Base-by-base conservation (phyloP, 2,329 filamentous ascomycete species). In the Drechslerella dactyloides region DNA sequence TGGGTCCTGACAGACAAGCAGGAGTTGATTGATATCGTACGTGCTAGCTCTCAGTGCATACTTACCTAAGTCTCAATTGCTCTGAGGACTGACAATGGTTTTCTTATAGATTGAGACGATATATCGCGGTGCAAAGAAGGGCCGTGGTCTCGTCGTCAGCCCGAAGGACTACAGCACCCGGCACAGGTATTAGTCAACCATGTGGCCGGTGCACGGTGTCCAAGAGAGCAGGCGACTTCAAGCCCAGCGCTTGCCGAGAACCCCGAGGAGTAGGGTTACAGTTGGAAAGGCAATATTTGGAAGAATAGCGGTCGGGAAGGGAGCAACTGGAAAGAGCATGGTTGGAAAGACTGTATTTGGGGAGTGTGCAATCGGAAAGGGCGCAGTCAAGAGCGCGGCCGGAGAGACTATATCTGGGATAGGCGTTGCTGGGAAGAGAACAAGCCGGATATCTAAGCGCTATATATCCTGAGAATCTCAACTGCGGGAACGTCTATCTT, bases 81-180 rank as follows among this genome's bases (percentile, higher is more conserved):
- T 24, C 19, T 40, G 33, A 51, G 19, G 52, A 19, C 58, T 74
- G 19, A 74, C 30, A 21, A 35, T 33, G 4, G 27, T 1, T 44
- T 35, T 40, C 21, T 30, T 13, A 19, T 57, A 75, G 74, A 88
- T 97, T 78, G 94, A 99, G 84, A 97, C 93, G 2, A 93, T 99
- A 73, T 99, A 97, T 80, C 88, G 93, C 69, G 94, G 94, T n/a
- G 94, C 94, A 33, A 97, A 96, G 85, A 99, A 99, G 83, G 94
- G 96, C 0, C 85, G 93, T 59, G 94, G 96, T 89, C 82, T 99
- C 76, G 94, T 99, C 44, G 92, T 97, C 75, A 96, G 91, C 78
- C 94, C 93, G 0, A 99, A 97, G 84, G 93, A 87, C 79, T 83
- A 81, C 51, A 75, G 74, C 64, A 77, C 75, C 44, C 73, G 75